Evolutionary conservation across 108 stramenopile genomes (phyloP), one percentile per base, ranked within the genome.

Genomic region (Cyclotella cryptica): DNA sequence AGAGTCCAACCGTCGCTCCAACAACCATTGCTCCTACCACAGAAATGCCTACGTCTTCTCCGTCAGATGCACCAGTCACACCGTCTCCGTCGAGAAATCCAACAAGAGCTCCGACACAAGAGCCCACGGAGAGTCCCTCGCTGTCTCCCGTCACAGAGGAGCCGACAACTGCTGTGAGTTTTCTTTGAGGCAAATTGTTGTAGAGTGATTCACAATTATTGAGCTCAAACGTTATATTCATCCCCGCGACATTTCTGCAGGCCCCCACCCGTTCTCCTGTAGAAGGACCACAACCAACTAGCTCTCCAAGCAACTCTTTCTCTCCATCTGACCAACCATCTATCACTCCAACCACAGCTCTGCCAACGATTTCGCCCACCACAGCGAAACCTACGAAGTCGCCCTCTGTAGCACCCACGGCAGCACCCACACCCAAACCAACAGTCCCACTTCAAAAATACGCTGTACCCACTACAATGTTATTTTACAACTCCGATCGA

Each of bases 401-500:
- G 30, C 43, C 55, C 11, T 61, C 59, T 13, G 3, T 45, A 0
- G 21, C 21, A 15, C 71, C 65, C n/a, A 17, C 65, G 10, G 21
- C 45, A 14, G 12, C n/a, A 28, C 65, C 65, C 26, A 53, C 52
- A 5, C 35, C 17, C 15, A 69, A 18, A 35, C 57, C 55, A 12
- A 72, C 59, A 3, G 14, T 72, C 0, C 71, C 60, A 19, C 44
- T 55, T 9, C 54, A 47, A 47, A 35, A 27, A 9, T 72, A 43
- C 28, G 18, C 7, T 3, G 71, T 72, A 7, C 59, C 71, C 44
- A 72, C 71, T 17, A 14, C 11, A 10, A 72, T 72, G 45, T 30
- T 46, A 4, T 61, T 72, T 30, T 59, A 72, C 29, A 45, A n/a
- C 29, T 72, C 71, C 1, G 30, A 51, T 54, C 11, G 59, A 49